These are phyloP conservation scores for Funneliformis geosporum DNA, from an alignment of 192 early-diverging fungal species.

Conservation along the genomic window DNA sequence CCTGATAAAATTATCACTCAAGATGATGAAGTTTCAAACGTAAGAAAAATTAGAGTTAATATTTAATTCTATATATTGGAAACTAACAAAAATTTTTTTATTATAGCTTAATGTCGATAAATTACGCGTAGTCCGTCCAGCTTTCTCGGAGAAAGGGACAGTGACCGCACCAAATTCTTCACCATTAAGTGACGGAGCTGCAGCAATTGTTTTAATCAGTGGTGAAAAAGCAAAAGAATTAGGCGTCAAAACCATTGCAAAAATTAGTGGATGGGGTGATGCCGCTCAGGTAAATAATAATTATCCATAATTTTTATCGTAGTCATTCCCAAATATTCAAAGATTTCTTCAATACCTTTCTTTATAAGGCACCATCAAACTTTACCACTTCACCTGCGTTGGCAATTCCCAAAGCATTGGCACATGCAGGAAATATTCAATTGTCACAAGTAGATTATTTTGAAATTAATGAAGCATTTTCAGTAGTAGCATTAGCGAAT, in stretches of 20 bases:
- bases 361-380: conserved; percentile 54
- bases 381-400: conserved; percentile 77
- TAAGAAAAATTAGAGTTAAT: conserved; percentile 21
- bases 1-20: conserved; percentile 56
- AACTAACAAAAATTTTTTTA: background rate
- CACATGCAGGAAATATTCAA: conserved; percentile 57
- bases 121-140: conserved; percentile 82
- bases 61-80: background rate
- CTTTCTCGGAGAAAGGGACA: conserved; percentile 84
- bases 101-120: conserved; percentile 76
- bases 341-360: background rate
- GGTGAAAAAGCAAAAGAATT: conserved; percentile 58
- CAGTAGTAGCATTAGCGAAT: conserved; percentile 84
- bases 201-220: conserved; percentile 74
- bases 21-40: conserved; percentile 69
- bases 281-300: conserved; percentile 55
- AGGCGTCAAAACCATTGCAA: conserved; percentile 53
- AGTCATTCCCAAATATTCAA: background rate
- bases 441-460: conserved; percentile 71
- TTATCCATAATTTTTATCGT: background rate
- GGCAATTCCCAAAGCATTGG: conserved; percentile 78
- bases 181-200: conserved; percentile 77
- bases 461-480: conserved; percentile 86
- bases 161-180: conserved; percentile 91
- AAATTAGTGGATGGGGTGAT: conserved; percentile 70